Evolutionary conservation across 2,329 filamentous ascomycete genomes (phyloP).

Genomic region (Biscogniauxia mediterranea): DNA sequence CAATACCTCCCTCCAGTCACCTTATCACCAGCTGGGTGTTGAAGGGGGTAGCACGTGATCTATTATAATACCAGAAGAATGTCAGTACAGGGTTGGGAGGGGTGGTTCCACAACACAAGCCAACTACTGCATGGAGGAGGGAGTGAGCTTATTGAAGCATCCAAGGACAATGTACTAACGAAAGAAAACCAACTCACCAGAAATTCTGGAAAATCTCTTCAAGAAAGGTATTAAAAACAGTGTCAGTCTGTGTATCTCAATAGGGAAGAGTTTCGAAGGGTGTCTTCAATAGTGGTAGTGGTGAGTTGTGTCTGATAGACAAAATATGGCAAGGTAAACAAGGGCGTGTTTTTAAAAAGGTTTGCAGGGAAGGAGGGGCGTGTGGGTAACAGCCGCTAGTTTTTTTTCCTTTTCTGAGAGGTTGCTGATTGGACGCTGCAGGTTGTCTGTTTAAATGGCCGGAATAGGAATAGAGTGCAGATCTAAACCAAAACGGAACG

Average conservation of each 20-base stretch:
- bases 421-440: conserved; percentile 9
- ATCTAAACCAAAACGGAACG: conserved; percentile 21
- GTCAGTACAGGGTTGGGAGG: neutral
- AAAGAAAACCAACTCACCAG: neutral
- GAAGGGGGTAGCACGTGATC: neutral
- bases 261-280: neutral
- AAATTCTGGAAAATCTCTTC: neutral
- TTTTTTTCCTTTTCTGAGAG: neutral
- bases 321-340: neutral
- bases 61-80: neutral
- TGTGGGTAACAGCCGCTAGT: neutral
- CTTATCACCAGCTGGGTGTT: neutral
- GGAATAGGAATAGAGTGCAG: conserved; percentile 20
- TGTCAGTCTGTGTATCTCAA: neutral
- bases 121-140: neutral
- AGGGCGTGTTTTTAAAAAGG: neutral
- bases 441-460: conserved; percentile 12
- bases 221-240: neutral
- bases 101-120: neutral
- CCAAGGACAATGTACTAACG: neutral
- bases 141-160: neutral
- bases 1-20: neutral
- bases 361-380: neutral
- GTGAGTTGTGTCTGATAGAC: neutral
- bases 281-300: neutral